Evolutionary conservation across 2,329 filamentous ascomycete species (phyloP).

Genomic region (Fusarium sulawesiense): DNA sequence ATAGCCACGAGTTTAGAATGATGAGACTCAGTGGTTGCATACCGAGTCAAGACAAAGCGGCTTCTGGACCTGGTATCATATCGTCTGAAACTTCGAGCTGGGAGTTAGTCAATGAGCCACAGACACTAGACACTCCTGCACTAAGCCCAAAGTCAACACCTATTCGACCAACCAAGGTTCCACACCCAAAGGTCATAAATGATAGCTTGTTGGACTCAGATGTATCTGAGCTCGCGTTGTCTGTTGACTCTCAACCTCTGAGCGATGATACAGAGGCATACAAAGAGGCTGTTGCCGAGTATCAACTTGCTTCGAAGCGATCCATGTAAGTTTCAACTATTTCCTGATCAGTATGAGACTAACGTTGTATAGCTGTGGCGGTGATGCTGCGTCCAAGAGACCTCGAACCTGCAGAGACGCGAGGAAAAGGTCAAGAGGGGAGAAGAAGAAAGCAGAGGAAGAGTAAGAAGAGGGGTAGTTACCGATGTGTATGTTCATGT

Average conservation of each 20-base stretch:
- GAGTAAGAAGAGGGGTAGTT: not conserved
- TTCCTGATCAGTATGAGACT: not conserved
- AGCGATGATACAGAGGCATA: not conserved
- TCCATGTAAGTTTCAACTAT: not conserved
- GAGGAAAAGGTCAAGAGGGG: not conserved
- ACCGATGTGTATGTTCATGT: not conserved
- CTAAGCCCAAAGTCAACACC: not conserved
- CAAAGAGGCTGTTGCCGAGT: not conserved
- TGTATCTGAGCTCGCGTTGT: slow-evolving; percentile 18
- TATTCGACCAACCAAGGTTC: accelerated
- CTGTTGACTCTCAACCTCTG: not conserved
- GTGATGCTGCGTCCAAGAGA: not conserved
- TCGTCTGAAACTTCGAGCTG: slow-evolving; percentile 9
- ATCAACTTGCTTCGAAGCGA: not conserved
- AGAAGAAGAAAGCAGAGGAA: not conserved
- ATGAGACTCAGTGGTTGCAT: not conserved
- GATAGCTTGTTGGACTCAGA: not conserved
- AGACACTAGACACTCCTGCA: not conserved
- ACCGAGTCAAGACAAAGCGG: not conserved
- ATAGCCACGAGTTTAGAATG: slow-evolving; percentile 25
- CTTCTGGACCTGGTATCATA: not conserved
- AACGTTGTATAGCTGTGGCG: not conserved
- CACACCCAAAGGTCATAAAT: too few relatives aligned
- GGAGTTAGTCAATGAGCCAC: not conserved
- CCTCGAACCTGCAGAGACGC: not conserved